Base-by-base conservation (phyloP, 768 basidiomycete species). In the Pleurotus tuber-regium region DNA sequence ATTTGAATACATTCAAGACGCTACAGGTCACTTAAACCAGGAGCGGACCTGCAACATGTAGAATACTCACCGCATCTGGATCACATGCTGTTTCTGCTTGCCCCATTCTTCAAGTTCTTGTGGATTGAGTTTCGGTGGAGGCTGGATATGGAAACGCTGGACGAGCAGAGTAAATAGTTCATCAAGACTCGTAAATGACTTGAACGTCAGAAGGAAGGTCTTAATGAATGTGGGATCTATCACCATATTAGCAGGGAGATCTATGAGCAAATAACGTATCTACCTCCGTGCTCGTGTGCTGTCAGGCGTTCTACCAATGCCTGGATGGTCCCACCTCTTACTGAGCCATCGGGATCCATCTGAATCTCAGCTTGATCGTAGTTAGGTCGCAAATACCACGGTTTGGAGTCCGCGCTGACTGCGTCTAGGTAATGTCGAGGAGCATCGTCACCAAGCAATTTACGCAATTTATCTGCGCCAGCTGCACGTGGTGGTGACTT, bases 171-270 rank as follows among this genome's bases (percentile, higher is more conserved):
- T 85, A 50, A 96, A 86, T 7, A 98, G 71, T 42, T 92, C 86
- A 51, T 89, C 81, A 39, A 89, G 73, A 4, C 84, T 86, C 12
- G 90, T 91, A 67, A 98, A 98, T 1, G 92, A 94, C 62, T 94
- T 92, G 76, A 92, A 97, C 1, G 96, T 97, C 82, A 97, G 87
- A 57, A 98, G 70, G 79, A 98, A 98, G 1, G 94, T 86, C 63
- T 87, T 86, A 65, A 78, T 89, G 69, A 87, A 96, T 5, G 80
- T 79, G 0, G 85, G 78, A 66, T 97, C 89, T 88, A 44, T 59
- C 52, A 47, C 50, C 21, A 16, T 14, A 26, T 43, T 46, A 43
- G 51, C n/a, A 14, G 42, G 5, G 19, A 19, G 49, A 24, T 29
- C 19, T 41, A 54, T 29, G 56, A 46, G 30, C 18, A 42, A 33